phyloP scores from a whole-genome alignment of 352 stramenopile genomes.

The Phytophthora sp. region DNA sequence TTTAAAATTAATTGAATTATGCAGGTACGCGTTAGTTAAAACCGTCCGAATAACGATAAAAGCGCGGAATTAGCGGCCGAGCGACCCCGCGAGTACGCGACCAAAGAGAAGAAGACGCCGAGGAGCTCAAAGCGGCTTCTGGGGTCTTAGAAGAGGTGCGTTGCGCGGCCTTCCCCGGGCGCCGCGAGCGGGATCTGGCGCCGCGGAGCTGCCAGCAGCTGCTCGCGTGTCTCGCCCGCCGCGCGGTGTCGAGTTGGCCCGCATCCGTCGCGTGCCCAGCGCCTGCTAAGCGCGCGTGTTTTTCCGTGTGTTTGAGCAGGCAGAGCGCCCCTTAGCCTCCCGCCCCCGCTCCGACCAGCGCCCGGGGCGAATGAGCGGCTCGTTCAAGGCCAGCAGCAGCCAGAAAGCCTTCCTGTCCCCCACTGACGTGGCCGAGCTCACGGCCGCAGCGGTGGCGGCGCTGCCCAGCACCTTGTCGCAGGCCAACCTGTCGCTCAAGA shows the following conservation, averaged over 20 bases:
- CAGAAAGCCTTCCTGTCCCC: constrained; percentile 77
- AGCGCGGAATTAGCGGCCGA: constrained; percentile 3
- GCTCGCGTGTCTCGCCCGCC: constrained; percentile 4
- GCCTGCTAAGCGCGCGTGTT: constrained; percentile 23
- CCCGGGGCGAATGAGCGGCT: constrained; percentile 48
- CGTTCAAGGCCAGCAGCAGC: constrained; percentile 44
- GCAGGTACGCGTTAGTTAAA: constrained; percentile 3
- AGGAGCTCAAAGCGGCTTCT: constrained; percentile 40
- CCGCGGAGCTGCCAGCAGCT: not conserved
- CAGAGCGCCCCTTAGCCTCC: constrained; percentile 10
- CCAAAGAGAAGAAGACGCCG: constrained; percentile 35
- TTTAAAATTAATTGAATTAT: not conserved
- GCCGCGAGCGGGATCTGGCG: not conserved
- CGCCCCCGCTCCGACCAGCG: not conserved
- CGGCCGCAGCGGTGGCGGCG: constrained; percentile 69
- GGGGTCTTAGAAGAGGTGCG: constrained; percentile 38
- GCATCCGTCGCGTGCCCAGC: not conserved
- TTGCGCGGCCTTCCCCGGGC: constrained; percentile 16
- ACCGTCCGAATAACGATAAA: constrained; percentile 5
- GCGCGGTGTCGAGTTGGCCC: not conserved
- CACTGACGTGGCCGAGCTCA: constrained; percentile 80
- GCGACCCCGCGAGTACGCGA: constrained; percentile 31
- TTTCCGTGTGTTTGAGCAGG: constrained; percentile 28
- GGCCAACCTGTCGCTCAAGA: constrained; percentile 53
- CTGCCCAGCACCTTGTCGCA: constrained; percentile 70